These are phyloP conservation scores for Acrasis kona DNA, from an alignment of 78 protist species.

Conservation along the genomic window DNA sequence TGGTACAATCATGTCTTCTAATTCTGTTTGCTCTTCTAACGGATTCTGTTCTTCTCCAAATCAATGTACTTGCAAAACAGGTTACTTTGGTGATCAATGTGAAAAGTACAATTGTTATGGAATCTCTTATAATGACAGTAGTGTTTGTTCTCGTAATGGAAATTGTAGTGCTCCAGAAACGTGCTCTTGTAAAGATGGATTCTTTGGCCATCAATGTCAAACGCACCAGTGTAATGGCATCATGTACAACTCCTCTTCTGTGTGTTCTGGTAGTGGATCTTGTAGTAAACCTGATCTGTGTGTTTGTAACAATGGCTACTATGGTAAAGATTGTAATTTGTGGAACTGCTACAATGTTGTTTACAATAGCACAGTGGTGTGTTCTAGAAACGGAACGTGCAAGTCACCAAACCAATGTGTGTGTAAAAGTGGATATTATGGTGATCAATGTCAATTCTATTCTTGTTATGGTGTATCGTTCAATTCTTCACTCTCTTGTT, in stretches of 20 bases:
- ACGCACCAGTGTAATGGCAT: not conserved
- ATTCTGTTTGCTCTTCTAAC: not conserved
- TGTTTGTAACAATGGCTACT: not conserved
- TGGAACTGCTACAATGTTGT: not conserved
- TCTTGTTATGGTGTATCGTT: too few relatives aligned
- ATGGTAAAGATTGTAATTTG: not conserved
- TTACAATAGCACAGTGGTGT: not conserved
- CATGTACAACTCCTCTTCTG: not conserved
- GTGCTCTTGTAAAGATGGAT: not conserved
- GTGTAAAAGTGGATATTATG: not conserved
- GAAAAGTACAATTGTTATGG: not conserved
- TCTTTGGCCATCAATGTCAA: not conserved
- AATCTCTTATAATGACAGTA: not conserved
- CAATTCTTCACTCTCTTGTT: too few relatives aligned
- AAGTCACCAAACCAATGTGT: not conserved
- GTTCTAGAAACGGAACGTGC: not conserved
- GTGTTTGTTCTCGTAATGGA: not conserved
- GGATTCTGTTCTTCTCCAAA: not conserved
- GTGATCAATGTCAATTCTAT: too few relatives aligned
- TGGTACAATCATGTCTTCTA: not conserved
- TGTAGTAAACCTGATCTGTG: not conserved
- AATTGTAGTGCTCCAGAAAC: not conserved
- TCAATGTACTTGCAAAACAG: not conserved
- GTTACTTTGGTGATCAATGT: not conserved
- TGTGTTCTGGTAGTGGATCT: not conserved